Conservation (phyloP, 768 basidiomycete species). For the Podaxis sp. region DNA sequence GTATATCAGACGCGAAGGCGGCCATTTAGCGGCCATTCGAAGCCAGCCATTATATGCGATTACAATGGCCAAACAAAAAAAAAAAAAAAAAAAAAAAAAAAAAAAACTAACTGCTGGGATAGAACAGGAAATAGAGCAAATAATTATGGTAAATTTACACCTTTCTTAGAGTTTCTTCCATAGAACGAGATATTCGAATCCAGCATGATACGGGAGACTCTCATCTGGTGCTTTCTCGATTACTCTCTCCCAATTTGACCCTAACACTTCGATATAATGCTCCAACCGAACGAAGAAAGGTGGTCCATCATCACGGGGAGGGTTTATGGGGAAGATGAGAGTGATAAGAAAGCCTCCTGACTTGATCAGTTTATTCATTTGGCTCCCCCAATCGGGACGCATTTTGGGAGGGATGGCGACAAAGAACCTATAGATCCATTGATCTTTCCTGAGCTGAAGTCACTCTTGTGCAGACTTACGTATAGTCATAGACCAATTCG, state of each 20-base stretch:
- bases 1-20: no score
- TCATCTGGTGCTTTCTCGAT: constrained; percentile 47
- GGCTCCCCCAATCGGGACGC: constrained; percentile 53
- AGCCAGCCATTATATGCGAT: no score
- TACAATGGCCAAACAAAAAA: no score
- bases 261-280: constrained; percentile 51
- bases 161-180: constrained; percentile 25
- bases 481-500: constrained; percentile 67
- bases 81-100: no score
- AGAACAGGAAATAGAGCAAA: no score
- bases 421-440: constrained; percentile 50
- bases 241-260: constrained; percentile 49
- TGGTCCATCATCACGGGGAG: constrained; percentile 46
- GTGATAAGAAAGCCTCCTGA: constrained; percentile 64
- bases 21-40: no score
- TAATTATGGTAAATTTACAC: no score
- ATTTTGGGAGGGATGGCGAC: constrained; percentile 60
- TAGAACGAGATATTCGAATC: constrained; percentile 51
- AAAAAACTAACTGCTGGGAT: no score
- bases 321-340: constrained; percentile 55
- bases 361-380: constrained; percentile 55
- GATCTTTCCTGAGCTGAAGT: no score
- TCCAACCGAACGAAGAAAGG: constrained; percentile 60
- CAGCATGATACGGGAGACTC: constrained; percentile 38
- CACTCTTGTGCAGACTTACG: constrained; percentile 28